Evolutionary conservation across 768 basidiomycete species (phyloP).

Genomic region (Mycena belliarum): DNA sequence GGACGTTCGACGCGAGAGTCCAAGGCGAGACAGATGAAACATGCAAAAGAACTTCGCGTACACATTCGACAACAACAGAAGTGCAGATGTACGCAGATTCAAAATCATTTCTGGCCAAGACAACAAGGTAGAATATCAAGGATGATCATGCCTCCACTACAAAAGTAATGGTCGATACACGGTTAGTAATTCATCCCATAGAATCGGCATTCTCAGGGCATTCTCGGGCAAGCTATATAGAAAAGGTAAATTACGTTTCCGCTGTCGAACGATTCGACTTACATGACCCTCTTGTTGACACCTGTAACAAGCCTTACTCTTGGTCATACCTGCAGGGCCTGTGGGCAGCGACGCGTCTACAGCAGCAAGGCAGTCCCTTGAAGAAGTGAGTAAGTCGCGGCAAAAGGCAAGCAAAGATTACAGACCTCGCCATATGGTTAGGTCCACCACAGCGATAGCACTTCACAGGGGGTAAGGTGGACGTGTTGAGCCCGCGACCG

Average conservation of each 20-base stretch:
- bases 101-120: too few relatives aligned
- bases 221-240: conserved; percentile 63
- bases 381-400: background rate
- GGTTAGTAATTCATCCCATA: conserved; percentile 37
- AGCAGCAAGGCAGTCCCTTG: conserved; percentile 80
- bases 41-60: background rate
- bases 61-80: background rate
- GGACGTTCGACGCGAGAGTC: conserved; percentile 1
- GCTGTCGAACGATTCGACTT: conserved; percentile 31
- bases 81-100: too few relatives aligned
- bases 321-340: conserved; percentile 50
- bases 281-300: conserved; percentile 89
- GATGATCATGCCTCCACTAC: conserved; percentile 4
- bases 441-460: conserved; percentile 90
- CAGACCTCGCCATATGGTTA: conserved; percentile 82
- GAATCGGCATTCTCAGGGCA: conserved; percentile 61
- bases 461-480: conserved; percentile 78
- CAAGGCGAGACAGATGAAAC: conserved; percentile 14
- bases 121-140: background rate
- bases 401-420: conserved; percentile 11
- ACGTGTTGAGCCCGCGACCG: conserved; percentile 73
- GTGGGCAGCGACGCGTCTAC: conserved; percentile 46
- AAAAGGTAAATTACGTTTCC: background rate
- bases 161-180: background rate
- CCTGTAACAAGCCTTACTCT: conserved; percentile 84